These are phyloP conservation scores for Aethionema arabicum DNA, from an alignment of 345 rosid species.

Conservation along the genomic window DNA sequence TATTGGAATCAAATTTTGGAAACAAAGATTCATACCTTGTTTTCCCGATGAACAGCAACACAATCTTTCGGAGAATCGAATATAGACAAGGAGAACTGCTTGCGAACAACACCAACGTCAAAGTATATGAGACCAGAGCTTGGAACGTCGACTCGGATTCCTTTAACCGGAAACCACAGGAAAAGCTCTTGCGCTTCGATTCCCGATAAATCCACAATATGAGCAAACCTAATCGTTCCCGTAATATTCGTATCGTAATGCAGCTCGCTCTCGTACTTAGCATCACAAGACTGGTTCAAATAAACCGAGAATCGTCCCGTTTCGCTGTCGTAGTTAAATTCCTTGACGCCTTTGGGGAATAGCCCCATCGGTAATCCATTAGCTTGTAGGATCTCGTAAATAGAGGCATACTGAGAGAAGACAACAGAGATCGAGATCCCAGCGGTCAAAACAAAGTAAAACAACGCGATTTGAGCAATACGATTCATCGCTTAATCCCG, in stretches of 20 bases:
- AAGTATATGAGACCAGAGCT: slow-evolving; percentile 87
- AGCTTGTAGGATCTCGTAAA: slow-evolving; percentile 55
- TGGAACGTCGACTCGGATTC: slow-evolving; percentile 78
- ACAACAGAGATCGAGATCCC: slow-evolving; percentile 27
- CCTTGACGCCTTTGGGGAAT: slow-evolving; percentile 72
- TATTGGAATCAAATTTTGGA: neutral
- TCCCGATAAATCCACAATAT: slow-evolving; percentile 67
- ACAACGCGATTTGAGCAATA: slow-evolving; percentile 25
- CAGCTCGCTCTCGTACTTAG: slow-evolving; percentile 80
- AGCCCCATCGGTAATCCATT: slow-evolving; percentile 82
- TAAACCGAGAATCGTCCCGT: slow-evolving; percentile 68
- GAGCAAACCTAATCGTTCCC: slow-evolving; percentile 56
- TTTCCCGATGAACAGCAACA: slow-evolving; percentile 36
- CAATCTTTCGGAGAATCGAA: slow-evolving; percentile 87
- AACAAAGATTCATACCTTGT: slow-evolving; percentile 20
- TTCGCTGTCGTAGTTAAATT: slow-evolving; percentile 43
- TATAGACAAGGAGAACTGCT: slow-evolving; percentile 81
- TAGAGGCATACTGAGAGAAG: slow-evolving; percentile 36
- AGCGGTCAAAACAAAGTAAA: slow-evolving; percentile 32
- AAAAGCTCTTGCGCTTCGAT: slow-evolving; percentile 83
- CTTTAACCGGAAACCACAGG: slow-evolving; percentile 86
- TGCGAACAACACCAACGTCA: slow-evolving; percentile 80
- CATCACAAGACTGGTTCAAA: slow-evolving; percentile 78
- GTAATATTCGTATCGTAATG: slow-evolving; percentile 76
- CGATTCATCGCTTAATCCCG: slow-evolving; percentile 27